Percentiles rank a stretch among this genome's conserved stretches.
phyloP scores from a whole-genome alignment of 208 protist species.

The Acanthamoeba royreba region DNA sequence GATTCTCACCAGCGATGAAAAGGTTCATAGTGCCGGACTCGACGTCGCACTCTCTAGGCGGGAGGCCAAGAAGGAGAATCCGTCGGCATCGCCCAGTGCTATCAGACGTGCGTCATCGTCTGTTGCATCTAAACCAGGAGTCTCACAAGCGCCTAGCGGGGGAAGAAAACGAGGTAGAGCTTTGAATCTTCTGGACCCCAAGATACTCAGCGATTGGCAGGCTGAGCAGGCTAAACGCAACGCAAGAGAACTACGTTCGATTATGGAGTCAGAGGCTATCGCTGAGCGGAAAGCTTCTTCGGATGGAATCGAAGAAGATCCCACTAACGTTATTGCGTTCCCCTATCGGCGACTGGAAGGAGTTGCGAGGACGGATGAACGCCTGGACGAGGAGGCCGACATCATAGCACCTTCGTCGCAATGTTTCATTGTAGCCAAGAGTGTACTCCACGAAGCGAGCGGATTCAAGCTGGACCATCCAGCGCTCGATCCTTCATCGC shows the following conservation, averaged over 20 bases:
- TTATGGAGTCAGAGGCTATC: too few relatives aligned
- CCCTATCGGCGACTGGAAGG: not conserved
- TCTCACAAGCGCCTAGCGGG: not conserved
- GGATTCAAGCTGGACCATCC: not conserved
- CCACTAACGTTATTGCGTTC: not conserved
- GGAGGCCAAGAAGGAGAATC: not conserved
- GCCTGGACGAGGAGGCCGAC: not conserved
- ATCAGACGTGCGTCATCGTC: not conserved
- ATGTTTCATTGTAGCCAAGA: constrained; percentile 14
- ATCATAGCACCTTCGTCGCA: not conserved
- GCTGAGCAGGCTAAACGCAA: too few relatives aligned
- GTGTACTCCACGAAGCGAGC: not conserved
- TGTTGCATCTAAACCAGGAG: too few relatives aligned
- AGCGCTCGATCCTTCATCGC: not conserved
- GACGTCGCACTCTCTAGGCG: constrained; percentile 11
- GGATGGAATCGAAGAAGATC: too few relatives aligned
- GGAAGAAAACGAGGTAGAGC: not conserved
- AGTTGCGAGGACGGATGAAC: not conserved
- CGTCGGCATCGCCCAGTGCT: not conserved
- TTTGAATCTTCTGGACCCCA: not conserved
- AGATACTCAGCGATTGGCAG: not conserved
- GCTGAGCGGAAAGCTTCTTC: not conserved
- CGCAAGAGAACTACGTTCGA: too few relatives aligned
- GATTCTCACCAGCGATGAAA: not conserved
- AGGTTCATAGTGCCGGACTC: not conserved